Evolutionary conservation across 1,284 basidiomycete genomes (phyloP).

Genomic region (Microbotryum intermedium): DNA sequence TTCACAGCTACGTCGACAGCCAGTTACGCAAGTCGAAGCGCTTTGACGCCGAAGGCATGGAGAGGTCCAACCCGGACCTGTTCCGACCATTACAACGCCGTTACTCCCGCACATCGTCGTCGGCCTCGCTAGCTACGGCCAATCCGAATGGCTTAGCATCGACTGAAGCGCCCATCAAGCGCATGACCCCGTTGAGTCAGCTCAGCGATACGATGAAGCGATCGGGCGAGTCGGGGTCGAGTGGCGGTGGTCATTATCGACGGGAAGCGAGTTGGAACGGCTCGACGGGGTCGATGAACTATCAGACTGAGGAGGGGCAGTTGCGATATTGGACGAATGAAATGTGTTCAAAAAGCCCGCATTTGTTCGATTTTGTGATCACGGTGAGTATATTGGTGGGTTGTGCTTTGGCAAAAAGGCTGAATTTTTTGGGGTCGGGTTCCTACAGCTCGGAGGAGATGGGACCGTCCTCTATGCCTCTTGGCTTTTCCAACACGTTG

Average conservation of each 20-base stretch:
- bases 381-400: slow-evolving; percentile 56
- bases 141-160: background rate
- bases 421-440: slow-evolving; percentile 1
- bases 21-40: slow-evolving; percentile 86
- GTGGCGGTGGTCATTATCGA: too few relatives aligned
- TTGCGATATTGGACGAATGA: slow-evolving; percentile 94
- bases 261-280: background rate
- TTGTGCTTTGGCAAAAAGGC: background rate
- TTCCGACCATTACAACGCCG: slow-evolving; percentile 68
- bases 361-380: slow-evolving; percentile 96
- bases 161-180: background rate
- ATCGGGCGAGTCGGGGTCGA: slow-evolving; percentile 8
- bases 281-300: background rate
- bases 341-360: slow-evolving; percentile 85
- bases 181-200: slow-evolving; percentile 20
- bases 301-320: slow-evolving; percentile 62
- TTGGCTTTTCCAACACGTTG: slow-evolving; percentile 97
- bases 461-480: slow-evolving; percentile 98
- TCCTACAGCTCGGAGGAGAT: slow-evolving; percentile 77
- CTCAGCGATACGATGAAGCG: slow-evolving; percentile 26
- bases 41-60: slow-evolving; percentile 85
- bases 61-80: slow-evolving; percentile 75
- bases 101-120: slow-evolving; percentile 39
- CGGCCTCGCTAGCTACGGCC: slow-evolving; percentile 16
- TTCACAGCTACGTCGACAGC: slow-evolving; percentile 76